Evolutionary conservation across 331 rosid species (phyloP).

Genomic region (Cydonia oblonga): DNA sequence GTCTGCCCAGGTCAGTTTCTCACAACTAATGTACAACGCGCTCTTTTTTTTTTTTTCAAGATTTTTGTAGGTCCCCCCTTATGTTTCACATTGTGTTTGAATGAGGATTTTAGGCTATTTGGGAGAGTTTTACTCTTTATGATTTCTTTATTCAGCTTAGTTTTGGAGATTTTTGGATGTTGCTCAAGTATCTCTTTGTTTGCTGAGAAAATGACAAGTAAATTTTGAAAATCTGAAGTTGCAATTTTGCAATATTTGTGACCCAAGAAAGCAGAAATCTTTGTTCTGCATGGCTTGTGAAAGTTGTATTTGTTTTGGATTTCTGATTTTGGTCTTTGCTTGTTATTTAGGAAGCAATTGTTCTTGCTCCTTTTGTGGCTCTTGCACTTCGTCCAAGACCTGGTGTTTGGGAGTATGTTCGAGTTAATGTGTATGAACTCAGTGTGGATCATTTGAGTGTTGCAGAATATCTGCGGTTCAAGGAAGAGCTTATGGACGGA

Average conservation of each 20-base stretch:
- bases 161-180: neutral
- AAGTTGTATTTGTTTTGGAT: neutral
- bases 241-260: neutral
- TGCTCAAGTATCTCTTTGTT: neutral
- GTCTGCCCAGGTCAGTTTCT: conserved; percentile 14
- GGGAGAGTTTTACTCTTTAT: too few species aligned
- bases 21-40: neutral
- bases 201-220: neutral
- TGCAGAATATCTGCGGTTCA: conserved; percentile 57
- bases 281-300: neutral
- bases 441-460: conserved; percentile 62
- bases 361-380: conserved; percentile 73
- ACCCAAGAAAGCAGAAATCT: neutral
- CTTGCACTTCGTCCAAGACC: conserved; percentile 86
- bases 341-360: conserved; percentile 62
- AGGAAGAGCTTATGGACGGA: conserved; percentile 69
- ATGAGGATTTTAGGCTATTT: too few species aligned
- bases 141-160: too few species aligned
- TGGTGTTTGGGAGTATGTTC: conserved; percentile 88
- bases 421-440: conserved; percentile 60
- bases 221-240: neutral
- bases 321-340: neutral
- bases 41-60: too few species aligned
- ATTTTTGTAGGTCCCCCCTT: too few species aligned
- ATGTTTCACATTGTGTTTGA: too few species aligned